Evolutionary conservation across 1,284 basidiomycete genomes (phyloP).

Genomic region (Coniophora puteana): DNA sequence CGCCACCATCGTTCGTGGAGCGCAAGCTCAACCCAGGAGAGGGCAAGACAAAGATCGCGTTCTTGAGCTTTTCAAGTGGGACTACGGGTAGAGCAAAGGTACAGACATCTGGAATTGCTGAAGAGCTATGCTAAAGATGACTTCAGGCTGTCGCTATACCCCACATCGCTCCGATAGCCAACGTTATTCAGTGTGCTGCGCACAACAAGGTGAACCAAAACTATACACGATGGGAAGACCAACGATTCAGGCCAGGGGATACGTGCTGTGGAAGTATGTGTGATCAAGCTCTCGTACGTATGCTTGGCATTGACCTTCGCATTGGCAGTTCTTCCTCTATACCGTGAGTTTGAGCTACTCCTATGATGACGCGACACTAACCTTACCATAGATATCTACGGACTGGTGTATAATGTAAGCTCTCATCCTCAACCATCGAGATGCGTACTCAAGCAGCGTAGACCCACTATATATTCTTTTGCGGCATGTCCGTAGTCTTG

Average conservation of each 20-base stretch:
- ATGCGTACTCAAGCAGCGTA: conserved; percentile 12
- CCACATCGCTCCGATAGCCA: conserved; percentile 65
- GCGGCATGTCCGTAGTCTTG: conserved; percentile 45
- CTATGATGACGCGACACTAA: background rate
- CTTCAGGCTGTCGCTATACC: conserved; percentile 64
- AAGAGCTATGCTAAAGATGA: background rate
- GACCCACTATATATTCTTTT: conserved; percentile 40
- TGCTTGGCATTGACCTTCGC: conserved; percentile 4
- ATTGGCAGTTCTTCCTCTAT: conserved; percentile 28
- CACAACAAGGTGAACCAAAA: conserved; percentile 46
- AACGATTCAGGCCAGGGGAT: conserved; percentile 39
- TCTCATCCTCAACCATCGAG: background rate
- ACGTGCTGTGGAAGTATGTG: conserved; percentile 33
- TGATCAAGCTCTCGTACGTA: background rate
- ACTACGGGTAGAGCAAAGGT: conserved; percentile 84
- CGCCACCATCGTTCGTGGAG: conserved; percentile 41
- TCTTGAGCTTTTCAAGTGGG: conserved; percentile 77
- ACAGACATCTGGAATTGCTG: conserved; percentile 1
- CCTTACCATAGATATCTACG: conserved; percentile 43
- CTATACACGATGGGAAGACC: conserved; percentile 12
- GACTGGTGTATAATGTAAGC: conserved; percentile 40
- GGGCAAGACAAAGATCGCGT: conserved; percentile 64
- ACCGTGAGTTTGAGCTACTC: conserved; percentile 28
- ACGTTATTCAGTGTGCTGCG: conserved; percentile 58
- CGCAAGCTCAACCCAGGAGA: conserved; percentile 56